These are phyloP conservation scores for Fusarium sp. DNA, from an alignment of 2,329 filamentous ascomycete species.

Conservation along the genomic window DNA sequence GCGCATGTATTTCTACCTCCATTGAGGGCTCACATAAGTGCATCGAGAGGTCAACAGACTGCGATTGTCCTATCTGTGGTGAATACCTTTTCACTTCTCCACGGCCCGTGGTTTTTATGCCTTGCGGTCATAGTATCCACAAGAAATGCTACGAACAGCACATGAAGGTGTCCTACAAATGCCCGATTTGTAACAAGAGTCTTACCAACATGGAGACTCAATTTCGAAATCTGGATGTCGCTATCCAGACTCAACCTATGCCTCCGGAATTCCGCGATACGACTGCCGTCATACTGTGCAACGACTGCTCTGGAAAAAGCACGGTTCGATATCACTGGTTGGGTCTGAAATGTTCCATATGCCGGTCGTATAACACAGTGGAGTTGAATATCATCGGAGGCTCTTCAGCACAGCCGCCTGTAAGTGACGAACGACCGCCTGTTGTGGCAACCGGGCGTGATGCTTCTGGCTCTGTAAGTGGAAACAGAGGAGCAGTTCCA, in stretches of 20 bases:
- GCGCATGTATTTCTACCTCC: conserved; percentile 92
- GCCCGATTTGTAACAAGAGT: conserved; percentile 95
- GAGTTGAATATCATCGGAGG: conserved; percentile 72
- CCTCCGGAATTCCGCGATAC: conserved; percentile 84
- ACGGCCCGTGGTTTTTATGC: conserved; percentile 90
- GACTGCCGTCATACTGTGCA: conserved; percentile 87
- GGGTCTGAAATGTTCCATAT: conserved; percentile 86
- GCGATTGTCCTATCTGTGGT: conserved; percentile 95
- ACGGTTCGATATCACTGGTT: conserved; percentile 94
- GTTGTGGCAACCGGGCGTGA: conserved; percentile 25
- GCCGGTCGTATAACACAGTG: conserved; percentile 77
- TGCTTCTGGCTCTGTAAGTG: conserved; percentile 23
- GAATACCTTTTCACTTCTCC: conserved; percentile 97
- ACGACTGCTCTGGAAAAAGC: conserved; percentile 92
- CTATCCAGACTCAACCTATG: conserved; percentile 93
- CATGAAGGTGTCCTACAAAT: conserved; percentile 92
- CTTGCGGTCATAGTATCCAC: conserved; percentile 96
- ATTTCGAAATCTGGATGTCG: conserved; percentile 89
- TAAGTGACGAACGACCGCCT: conserved; percentile 43
- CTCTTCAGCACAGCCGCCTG: conserved; percentile 45
- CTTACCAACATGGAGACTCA: conserved; percentile 98
- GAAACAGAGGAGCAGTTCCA: conserved; percentile 30
- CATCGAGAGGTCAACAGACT: conserved; percentile 93
- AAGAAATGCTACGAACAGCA: conserved; percentile 89
- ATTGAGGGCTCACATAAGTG: conserved; percentile 90